Base-by-base conservation (phyloP, 805 yeast species). In the Zygoascus biomembranicola region DNA sequence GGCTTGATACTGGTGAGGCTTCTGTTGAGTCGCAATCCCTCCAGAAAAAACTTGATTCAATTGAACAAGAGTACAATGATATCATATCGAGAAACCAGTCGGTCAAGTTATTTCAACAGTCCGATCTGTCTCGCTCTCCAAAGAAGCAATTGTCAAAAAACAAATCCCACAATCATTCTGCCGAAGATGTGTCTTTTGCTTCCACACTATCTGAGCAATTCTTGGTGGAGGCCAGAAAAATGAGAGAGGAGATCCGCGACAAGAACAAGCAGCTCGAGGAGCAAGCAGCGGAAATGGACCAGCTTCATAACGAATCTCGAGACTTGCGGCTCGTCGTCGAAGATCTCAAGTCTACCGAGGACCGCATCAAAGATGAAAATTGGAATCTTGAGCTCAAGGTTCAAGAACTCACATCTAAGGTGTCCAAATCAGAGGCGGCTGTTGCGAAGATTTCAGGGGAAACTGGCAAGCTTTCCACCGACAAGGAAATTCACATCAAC, bases 331-430 rank as follows among this genome's bases (percentile, higher is more conserved):
- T 53, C n/a, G 43, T 56, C 41, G 55, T 58, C 23, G 56, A 55
- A 9, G 53, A 56, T 6, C 52, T 61, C 19, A 55, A 57, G 28
- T 61, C 54, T 41, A 51, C 64, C 1, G 67, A 64, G 47, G 60
- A 68, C 35, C 57, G 60, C 10, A 60, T 58, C 55, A 62, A 65
- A 41, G 70, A 67, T 20, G 71, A 67, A 43, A 66, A 69, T 47
- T 70, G 74, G 74, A 62, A 69, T 43, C 60, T 70, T 35, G 71
- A 68, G 49, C 56, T 65, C 20, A 63, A 66, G 47, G 53, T 70
- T 8, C 68, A 70, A 48, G 66, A 66, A 45, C 59, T 61, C 11
- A 56, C 55, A 39, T 54, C 58, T 3, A 59, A 64, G 42, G 26
- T 60, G 31, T 47, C 63, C n/a, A 54, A 56, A 20, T 57, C 62